Base-by-base conservation (phyloP, 1,284 basidiomycete species). In the Naganishia liquefaciens region DNA sequence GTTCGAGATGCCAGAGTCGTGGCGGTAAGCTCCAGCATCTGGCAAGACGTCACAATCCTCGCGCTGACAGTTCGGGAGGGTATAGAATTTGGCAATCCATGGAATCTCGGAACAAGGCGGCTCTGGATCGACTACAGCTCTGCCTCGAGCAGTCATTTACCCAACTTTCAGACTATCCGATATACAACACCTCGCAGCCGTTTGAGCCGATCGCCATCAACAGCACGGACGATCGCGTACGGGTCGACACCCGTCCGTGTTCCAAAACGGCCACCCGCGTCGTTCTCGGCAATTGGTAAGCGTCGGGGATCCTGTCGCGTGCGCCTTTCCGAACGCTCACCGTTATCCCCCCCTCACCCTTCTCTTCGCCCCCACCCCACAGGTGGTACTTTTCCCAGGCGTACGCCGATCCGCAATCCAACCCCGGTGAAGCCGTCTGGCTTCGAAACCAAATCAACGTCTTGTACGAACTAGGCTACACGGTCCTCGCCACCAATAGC, bases 381-480 rank as follows among this genome's bases (percentile, higher is more conserved):
- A 65, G 57, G 64, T 66, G 61, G 61, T 63, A 63, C 42, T 63
- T 63, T 23, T 52, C 65, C n/a, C 49, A 54, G 21, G 65, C 53
- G 3, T 66, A 44, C 49, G 65, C 27, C 15, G 61, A 66, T 33
- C 54, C 50, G 2, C 23, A 37, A 9, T 42, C 62, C 28, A 66
- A 61, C 37, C 60, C 65, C 1, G 65, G 65, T 23, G 65, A 66
- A 58, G 54, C 65, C 17, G 65, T 66, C 37, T 66, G 65, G 65
- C 61, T 66, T 10, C 47, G 65, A n/a, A 63, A 52, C 27, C 65
- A 66, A 43, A 44, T 62, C 27, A 46, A 60, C 17, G 54, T 49
- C 17, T 10, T 67, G 19, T 43, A 54, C 33, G 65, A 67, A 39
- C 33, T 57, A 3, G 65, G 65, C 10, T 67, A 67, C 37, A 55